phyloP scores from a whole-genome alignment of 495 filamentous ascomycete genomes.

The Delitschia confertaspora region DNA sequence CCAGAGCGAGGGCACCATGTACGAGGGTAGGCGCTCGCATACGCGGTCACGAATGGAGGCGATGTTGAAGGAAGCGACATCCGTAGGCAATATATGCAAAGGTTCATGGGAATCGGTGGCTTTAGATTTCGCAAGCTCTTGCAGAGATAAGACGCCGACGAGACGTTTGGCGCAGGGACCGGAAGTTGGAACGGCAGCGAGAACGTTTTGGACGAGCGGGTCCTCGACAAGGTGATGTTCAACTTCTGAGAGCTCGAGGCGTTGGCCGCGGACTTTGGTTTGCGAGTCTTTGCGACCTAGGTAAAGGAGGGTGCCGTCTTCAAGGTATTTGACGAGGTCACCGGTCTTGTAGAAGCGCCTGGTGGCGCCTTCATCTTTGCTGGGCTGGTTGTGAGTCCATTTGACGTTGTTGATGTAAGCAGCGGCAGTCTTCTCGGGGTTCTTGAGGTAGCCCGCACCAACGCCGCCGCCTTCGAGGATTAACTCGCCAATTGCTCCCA shows the following conservation, averaged over 20 bases:
- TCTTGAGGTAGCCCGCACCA: slow-evolving; percentile 35
- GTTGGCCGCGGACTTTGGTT: slow-evolving; percentile 30
- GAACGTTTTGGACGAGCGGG: slow-evolving; percentile 10
- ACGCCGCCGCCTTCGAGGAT: slow-evolving; percentile 35
- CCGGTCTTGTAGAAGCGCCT: slow-evolving; percentile 32
- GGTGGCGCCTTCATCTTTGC: not conserved
- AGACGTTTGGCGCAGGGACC: slow-evolving; percentile 25
- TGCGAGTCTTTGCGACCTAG: slow-evolving; percentile 33
- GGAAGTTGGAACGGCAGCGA: slow-evolving; percentile 18
- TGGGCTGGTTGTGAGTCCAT: slow-evolving; percentile 9
- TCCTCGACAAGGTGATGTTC: slow-evolving; percentile 28
- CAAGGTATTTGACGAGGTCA: slow-evolving; percentile 29
- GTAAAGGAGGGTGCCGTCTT: slow-evolving; percentile 26
- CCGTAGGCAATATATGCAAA: slow-evolving; percentile 8
- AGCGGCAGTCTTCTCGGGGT: slow-evolving; percentile 30
- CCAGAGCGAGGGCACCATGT: slow-evolving; percentile 29
- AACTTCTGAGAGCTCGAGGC: slow-evolving; percentile 31
- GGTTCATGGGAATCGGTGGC: not conserved
- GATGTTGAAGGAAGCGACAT: slow-evolving; percentile 10
- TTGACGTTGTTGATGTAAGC: slow-evolving; percentile 30
- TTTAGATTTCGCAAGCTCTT: not conserved
- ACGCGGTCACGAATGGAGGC: slow-evolving; percentile 19
- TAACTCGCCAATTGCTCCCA: slow-evolving; percentile 38
- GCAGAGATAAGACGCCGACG: slow-evolving; percentile 17
- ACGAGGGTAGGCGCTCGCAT: slow-evolving; percentile 21